These are phyloP conservation scores for Comarum palustre DNA, from an alignment of 306 rosid species.

Conservation along the genomic window DNA sequence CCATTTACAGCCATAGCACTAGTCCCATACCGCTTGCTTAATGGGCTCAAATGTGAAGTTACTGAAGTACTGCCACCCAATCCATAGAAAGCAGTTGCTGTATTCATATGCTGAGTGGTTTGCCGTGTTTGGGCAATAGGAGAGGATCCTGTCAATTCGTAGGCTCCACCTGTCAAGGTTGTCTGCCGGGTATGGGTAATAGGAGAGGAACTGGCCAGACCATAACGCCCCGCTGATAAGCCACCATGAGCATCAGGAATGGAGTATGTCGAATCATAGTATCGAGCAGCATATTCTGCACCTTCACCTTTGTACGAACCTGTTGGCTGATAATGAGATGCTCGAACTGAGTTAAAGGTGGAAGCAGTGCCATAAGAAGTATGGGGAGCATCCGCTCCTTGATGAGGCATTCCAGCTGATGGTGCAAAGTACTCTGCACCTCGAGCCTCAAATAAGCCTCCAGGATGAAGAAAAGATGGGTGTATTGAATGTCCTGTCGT, in stretches of 20 bases:
- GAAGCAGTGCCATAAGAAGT: slow-evolving; percentile 16
- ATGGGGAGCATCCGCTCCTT: slow-evolving; percentile 15
- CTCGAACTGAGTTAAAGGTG: slow-evolving; percentile 16
- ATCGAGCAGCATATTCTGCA: slow-evolving; percentile 26
- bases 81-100: slow-evolving; percentile 10
- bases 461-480: slow-evolving; percentile 18
- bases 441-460: slow-evolving; percentile 16
- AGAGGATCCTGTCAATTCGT: slow-evolving; percentile 14
- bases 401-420: slow-evolving; percentile 7
- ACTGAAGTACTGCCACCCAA: neutral
- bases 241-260: neutral
- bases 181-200: slow-evolving; percentile 5
- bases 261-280: slow-evolving; percentile 8
- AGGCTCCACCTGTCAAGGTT: slow-evolving; percentile 10
- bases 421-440: slow-evolving; percentile 14
- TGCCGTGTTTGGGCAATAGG: slow-evolving; percentile 1
- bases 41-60: neutral
- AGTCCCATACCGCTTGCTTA: slow-evolving; percentile 15
- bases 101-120: slow-evolving; percentile 11
- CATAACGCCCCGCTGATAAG: slow-evolving; percentile 13
- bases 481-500: slow-evolving; percentile 13
- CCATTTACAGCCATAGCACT: slow-evolving; percentile 16
- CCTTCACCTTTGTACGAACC: slow-evolving; percentile 28
- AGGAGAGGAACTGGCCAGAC: slow-evolving; percentile 21
- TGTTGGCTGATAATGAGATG: slow-evolving; percentile 27